phyloP scores from a whole-genome alignment of 345 rosid species.

The Brassica carinata region DNA sequence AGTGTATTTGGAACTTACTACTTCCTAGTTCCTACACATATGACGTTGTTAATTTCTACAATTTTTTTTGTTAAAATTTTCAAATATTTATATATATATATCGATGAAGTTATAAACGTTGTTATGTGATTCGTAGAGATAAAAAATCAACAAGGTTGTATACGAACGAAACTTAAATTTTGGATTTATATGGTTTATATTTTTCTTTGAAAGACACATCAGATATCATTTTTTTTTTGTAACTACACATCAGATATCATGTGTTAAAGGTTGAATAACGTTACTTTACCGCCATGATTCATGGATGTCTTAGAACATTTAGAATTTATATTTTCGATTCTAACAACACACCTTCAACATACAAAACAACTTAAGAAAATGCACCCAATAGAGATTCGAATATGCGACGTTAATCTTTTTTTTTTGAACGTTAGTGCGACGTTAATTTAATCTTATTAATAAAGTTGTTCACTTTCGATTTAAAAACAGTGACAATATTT shows the following conservation, averaged over 20 bases:
- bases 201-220: neutral
- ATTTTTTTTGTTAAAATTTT: no score
- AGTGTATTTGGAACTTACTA: no score
- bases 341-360: conserved; percentile 29
- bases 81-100: no score
- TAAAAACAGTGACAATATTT: neutral
- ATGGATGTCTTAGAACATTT: neutral
- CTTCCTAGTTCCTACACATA: neutral
- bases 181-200: neutral
- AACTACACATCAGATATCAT: neutral
- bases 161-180: neutral
- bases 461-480: neutral
- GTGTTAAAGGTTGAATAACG: neutral
- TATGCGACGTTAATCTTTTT: neutral
- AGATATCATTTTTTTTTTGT: neutral
- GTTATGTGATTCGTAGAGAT: neutral
- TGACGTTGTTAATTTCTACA: neutral
- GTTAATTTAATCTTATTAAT: neutral
- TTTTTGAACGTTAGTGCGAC: neutral
- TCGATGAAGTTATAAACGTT: neutral
- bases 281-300: neutral
- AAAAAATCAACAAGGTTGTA: neutral
- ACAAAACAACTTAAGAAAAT: conserved; percentile 12
- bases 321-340: neutral
- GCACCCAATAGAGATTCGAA: neutral